These are phyloP conservation scores for Calendula officinalis DNA, from an alignment of 129 eudicot species.

Conservation along the genomic window DNA sequence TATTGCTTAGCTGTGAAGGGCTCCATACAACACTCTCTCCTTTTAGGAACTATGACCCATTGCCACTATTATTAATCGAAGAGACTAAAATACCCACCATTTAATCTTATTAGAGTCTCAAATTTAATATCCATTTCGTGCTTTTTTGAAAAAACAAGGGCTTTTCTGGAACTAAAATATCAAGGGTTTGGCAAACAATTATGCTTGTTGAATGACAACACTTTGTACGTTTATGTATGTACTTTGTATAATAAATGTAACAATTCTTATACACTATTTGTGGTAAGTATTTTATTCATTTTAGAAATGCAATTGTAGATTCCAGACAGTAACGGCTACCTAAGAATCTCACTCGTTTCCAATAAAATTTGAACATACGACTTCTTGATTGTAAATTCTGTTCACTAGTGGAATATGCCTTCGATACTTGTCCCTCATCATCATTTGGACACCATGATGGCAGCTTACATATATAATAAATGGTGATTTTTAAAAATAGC, in stretches of 20 bases:
- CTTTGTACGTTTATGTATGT: not conserved
- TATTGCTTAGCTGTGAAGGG: conserved; percentile 24
- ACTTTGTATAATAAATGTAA: not conserved
- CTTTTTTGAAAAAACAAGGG: not conserved
- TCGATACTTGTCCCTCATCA: too few species aligned
- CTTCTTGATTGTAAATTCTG: too few species aligned
- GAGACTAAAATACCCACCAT: not conserved
- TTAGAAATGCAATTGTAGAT: too few species aligned
- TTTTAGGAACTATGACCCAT: conserved; percentile 18
- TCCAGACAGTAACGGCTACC: too few species aligned
- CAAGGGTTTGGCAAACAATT: not conserved
- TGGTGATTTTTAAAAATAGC: too few species aligned
- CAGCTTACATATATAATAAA: too few species aligned
- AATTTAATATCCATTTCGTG: not conserved
- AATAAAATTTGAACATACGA: too few species aligned
- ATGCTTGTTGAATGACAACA: conserved; percentile 3
- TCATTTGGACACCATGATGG: too few species aligned
- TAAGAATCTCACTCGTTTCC: too few species aligned
- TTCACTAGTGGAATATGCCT: too few species aligned
- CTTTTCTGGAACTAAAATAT: not conserved
- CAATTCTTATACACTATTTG: not conserved
- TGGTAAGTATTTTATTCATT: too few species aligned
- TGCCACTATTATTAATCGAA: not conserved
- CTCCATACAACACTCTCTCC: conserved; percentile 27
- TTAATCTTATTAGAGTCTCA: not conserved